Evolutionary conservation across 345 rosid genomes (phyloP).

Genomic region (Diplotaxis tenuifolia): DNA sequence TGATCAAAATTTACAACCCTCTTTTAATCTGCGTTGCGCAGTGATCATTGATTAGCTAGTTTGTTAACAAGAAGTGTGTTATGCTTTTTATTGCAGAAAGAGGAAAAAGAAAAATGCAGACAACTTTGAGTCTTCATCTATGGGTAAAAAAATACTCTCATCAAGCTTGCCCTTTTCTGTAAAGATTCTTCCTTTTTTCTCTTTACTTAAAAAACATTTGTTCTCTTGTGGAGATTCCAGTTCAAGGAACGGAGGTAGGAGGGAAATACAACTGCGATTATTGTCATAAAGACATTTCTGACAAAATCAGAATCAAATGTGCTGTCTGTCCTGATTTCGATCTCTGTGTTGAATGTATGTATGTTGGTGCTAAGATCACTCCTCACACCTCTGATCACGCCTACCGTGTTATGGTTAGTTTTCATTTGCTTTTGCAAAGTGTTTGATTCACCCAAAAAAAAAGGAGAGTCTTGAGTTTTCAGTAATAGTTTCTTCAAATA

Average conservation of each 20-base stretch:
- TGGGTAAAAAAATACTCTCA: slow-evolving; percentile 42
- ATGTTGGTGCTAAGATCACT: slow-evolving; percentile 87
- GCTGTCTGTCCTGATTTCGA: slow-evolving; percentile 95
- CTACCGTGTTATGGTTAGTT: slow-evolving; percentile 93
- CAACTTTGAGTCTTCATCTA: slow-evolving; percentile 63
- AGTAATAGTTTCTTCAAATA: background rate
- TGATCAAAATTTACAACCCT: background rate
- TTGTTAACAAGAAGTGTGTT: background rate
- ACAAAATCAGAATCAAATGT: slow-evolving; percentile 89
- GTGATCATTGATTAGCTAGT: background rate
- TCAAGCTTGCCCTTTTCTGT: background rate
- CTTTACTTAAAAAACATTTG: background rate
- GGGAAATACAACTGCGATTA: slow-evolving; percentile 93
- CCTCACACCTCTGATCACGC: slow-evolving; percentile 86
- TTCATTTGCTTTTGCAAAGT: too few species aligned
- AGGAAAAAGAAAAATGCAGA: slow-evolving; percentile 89
- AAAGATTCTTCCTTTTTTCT: slow-evolving; percentile 10
- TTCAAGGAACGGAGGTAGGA: slow-evolving; percentile 49
- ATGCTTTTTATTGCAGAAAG: slow-evolving; percentile 53
- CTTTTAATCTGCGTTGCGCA: background rate
- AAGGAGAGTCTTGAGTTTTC: background rate
- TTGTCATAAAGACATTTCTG: slow-evolving; percentile 93
- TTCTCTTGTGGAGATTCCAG: too few species aligned
- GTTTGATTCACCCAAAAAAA: background rate
- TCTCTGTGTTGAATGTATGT: slow-evolving; percentile 91